Base-by-base conservation (phyloP, 306 rosid genomes). In the Cucurbita moschata region DNA sequence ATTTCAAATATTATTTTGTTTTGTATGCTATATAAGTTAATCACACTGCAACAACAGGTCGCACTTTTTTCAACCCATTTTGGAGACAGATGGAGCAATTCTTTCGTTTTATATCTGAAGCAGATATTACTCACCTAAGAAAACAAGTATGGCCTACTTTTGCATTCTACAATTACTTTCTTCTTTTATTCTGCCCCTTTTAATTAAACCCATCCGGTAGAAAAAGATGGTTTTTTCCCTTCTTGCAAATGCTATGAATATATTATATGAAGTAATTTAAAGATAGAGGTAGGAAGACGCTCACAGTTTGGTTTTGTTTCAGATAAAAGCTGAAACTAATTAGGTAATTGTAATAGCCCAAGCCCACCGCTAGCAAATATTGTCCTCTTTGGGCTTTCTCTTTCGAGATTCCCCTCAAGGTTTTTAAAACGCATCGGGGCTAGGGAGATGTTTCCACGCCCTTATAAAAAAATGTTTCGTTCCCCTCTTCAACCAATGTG, bases 41-140 rank as follows among this genome's bases (percentile, higher is more conserved):
- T 69, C 79, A 81, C 15, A 66, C 76, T 77, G 57, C 83, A 55
- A 52, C 81, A 75, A 79, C 93, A 95, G 99, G 82, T 79, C 76
- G 71, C 71, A 79, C 86, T 78, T 85, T 84, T 72, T 86, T 88
- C 77, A 82, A 85, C 82, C 44, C 88, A 62, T 95, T 91, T 77
- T 95, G 99, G 99, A 82, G 69, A 87, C 89, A 86, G 87, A 88
- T 83, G 90, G 99, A 91, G 82, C 84, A 91, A 65, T 86, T 85
- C 86, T 91, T 95, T 65, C 53, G 88, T 85, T 82, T 88, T 78
- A 76, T 95, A 73, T 83, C 96, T 37, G 92, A 85, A 60, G 82
- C 82, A 58, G 97, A 88, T 79, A 84, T 88, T 38, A 23, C 76
- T 75, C 88, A 77, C 90, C 84, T 89, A 81, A 95, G 85, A 85